phyloP scores from a whole-genome alignment of 139 green algal genomes.

The Ettlia oleoabundans region DNA sequence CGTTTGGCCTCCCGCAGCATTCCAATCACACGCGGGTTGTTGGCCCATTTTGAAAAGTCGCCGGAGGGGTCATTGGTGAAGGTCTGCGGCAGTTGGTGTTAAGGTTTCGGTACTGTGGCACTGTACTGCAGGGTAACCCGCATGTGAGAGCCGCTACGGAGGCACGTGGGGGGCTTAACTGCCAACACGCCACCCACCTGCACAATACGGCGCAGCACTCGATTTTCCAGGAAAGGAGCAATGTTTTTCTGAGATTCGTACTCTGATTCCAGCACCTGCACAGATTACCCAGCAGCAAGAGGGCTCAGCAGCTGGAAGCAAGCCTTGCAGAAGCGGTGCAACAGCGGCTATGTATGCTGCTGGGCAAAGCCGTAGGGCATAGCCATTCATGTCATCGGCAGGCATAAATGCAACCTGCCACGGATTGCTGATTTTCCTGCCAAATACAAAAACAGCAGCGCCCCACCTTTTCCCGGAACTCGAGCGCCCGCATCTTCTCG shows the following conservation, averaged over 20 bases:
- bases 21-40: conserved; percentile 59
- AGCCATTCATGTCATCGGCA: too few species aligned
- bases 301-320: not conserved
- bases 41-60: conserved; percentile 71
- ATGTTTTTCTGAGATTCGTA: conserved; percentile 61
- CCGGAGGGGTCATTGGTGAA: conserved; percentile 67
- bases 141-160: too few species aligned
- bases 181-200: conserved; percentile 14
- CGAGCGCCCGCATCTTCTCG: conserved; percentile 43
- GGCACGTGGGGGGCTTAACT: not conserved
- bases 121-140: too few species aligned
- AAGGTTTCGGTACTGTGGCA: not conserved
- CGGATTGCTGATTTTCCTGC: too few species aligned
- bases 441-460: too few species aligned
- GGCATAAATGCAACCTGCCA: too few species aligned
- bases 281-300: not conserved
- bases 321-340: too few species aligned
- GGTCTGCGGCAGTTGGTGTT: conserved; percentile 33
- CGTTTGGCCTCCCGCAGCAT: conserved; percentile 66
- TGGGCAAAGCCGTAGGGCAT: not conserved
- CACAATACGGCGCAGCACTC: conserved; percentile 61
- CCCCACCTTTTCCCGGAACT: conserved; percentile 61
- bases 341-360: not conserved
- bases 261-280: conserved; percentile 59
- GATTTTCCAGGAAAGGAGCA: conserved; percentile 60